A percentile compares a stretch with the other conserved stretches of the same genome.
Conservation (phyloP, 2,329 filamentous ascomycete genomes). For the Trichoderma simmonsii region DNA sequence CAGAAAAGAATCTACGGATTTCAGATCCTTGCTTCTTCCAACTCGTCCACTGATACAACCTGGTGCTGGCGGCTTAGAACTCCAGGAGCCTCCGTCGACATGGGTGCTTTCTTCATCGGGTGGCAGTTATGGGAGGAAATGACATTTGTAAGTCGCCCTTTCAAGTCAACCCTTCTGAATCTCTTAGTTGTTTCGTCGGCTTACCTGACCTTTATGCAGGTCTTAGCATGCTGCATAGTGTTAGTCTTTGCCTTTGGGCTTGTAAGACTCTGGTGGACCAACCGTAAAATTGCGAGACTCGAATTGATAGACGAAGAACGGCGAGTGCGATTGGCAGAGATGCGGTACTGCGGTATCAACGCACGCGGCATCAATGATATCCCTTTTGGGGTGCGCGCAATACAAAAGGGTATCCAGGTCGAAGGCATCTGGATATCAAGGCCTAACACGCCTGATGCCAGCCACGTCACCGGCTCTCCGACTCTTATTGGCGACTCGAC, state of each 20-base stretch:
- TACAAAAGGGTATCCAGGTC: conserved; percentile 78
- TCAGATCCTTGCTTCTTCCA: background rate
- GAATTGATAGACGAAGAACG: conserved; percentile 66
- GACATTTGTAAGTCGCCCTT: conserved; percentile 67
- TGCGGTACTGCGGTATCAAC: conserved; percentile 53
- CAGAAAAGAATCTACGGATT: background rate
- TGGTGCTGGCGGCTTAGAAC: background rate
- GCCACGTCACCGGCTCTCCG: conserved; percentile 25
- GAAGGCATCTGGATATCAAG: conserved; percentile 78
- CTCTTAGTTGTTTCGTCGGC: background rate
- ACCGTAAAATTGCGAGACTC: conserved; percentile 53
- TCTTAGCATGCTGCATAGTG: conserved; percentile 68
- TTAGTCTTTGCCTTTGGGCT: conserved; percentile 67
- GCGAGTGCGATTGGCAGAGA: conserved; percentile 49
- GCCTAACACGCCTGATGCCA: conserved; percentile 40
- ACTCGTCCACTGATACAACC: background rate
- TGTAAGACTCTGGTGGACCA: conserved; percentile 63
- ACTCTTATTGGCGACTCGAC: conserved; percentile 24
- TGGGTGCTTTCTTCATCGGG: conserved; percentile 56
- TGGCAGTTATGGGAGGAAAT: conserved; percentile 89
- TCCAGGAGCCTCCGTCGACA: conserved; percentile 19
- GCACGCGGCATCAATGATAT: conserved; percentile 52
- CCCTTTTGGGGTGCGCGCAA: conserved; percentile 81
- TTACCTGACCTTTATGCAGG: conserved; percentile 43
- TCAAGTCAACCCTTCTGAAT: background rate